phyloP scores from a whole-genome alignment of 2,329 filamentous ascomycete genomes.

The Acrocalymma vagum region DNA sequence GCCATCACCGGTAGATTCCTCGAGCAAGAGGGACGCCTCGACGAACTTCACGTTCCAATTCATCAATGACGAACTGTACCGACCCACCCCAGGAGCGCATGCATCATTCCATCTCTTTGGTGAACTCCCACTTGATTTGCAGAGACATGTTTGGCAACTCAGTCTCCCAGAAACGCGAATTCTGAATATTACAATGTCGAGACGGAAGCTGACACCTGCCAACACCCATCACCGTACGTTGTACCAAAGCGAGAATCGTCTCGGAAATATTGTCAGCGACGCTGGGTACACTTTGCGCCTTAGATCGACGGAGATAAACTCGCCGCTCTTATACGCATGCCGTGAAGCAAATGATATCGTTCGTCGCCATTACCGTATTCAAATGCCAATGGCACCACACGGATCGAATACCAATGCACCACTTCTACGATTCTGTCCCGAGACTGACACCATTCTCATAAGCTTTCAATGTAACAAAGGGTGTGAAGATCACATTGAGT shows the following conservation, averaged over 20 bases:
- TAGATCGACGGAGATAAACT: constrained; percentile 7
- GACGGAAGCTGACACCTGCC: too few species aligned
- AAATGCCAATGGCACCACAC: constrained; percentile 5
- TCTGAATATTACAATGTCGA: too few species aligned
- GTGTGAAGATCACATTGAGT: constrained; percentile 2
- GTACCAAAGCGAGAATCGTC: constrained; percentile 9
- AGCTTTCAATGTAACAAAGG: constrained; percentile 4
- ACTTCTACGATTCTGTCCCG: constrained; percentile 11
- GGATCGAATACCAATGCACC: constrained; percentile 1
- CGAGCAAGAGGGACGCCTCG: too few species aligned
- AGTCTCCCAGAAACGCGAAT: too few species aligned
- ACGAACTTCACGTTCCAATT: too few species aligned
- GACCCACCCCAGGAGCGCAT: too few species aligned
- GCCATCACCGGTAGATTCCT: too few species aligned
- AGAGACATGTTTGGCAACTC: too few species aligned
- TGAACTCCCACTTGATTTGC: too few species aligned
- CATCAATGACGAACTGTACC: too few species aligned
- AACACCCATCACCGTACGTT: too few species aligned
- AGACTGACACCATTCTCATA: constrained; percentile 13
- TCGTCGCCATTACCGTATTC: constrained; percentile 10
- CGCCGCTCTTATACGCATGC: constrained; percentile 10
- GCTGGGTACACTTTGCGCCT: constrained; percentile 9
- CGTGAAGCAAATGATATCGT: constrained; percentile 11
- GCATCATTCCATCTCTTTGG: too few species aligned
- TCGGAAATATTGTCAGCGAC: constrained; percentile 14